Evolutionary conservation across 2,329 filamentous ascomycete genomes (phyloP).

Genomic region (Diaporthe destruens): DNA sequence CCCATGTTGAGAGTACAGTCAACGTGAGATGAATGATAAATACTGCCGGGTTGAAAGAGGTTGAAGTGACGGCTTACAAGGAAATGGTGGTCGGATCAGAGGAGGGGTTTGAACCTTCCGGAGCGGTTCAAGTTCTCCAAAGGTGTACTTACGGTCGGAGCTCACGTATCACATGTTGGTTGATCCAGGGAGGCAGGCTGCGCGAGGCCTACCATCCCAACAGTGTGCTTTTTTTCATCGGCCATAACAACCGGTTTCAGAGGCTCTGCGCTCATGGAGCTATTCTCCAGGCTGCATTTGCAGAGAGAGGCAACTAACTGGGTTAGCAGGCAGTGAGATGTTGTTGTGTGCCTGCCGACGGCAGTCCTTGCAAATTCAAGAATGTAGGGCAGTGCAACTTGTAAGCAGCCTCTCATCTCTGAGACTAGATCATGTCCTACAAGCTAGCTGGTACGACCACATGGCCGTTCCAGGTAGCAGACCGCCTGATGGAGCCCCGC

Average conservation of each 20-base stretch:
- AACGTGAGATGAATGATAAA: too few relatives aligned
- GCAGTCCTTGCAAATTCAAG: not conserved
- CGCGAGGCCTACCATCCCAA: conserved; percentile 14
- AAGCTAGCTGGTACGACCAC: not conserved
- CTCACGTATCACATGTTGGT: not conserved
- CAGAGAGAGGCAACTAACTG: too few relatives aligned
- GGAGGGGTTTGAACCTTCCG: conserved; percentile 23
- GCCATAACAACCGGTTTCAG: not conserved
- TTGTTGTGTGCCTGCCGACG: too few relatives aligned
- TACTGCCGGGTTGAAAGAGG: not conserved
- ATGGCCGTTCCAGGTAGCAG: not conserved
- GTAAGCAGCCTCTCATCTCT: conserved; percentile 4
- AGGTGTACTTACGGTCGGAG: not conserved
- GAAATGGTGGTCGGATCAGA: not conserved
- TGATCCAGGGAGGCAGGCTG: conserved; percentile 6
- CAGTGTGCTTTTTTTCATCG: not conserved
- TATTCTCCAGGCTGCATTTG: not conserved
- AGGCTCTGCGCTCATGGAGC: not conserved
- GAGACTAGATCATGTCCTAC: not conserved
- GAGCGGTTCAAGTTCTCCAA: not conserved
- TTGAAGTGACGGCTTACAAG: not conserved
- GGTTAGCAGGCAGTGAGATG: not conserved
- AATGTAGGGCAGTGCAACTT: not conserved
- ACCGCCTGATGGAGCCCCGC: not conserved
- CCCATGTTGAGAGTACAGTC: not conserved